phyloP scores from a whole-genome alignment of 2,329 filamentous ascomycete genomes.

The Diaporthe citrichinensis region DNA sequence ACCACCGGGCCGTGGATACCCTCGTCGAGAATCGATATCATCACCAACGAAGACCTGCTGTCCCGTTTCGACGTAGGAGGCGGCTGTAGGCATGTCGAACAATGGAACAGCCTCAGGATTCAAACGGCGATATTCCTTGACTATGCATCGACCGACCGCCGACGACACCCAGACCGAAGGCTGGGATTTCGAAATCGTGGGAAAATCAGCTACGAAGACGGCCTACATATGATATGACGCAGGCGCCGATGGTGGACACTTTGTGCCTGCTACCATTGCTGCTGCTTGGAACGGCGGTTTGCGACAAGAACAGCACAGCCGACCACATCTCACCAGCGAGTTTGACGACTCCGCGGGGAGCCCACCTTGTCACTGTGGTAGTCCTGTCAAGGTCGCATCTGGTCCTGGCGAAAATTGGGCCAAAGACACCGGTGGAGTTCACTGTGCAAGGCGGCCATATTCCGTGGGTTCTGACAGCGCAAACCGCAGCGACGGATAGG shows the following conservation, averaged over 20 bases:
- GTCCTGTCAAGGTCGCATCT: conserved; percentile 4
- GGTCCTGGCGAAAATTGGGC: conserved; percentile 19
- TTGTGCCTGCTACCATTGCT: background rate
- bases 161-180: background rate
- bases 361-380: background rate
- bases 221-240: background rate
- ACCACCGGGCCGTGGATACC: conserved; percentile 34
- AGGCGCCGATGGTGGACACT: background rate
- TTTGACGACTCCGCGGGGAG: background rate
- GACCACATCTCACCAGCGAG: background rate
- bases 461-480: background rate
- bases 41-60: conserved; percentile 45
- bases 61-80: conserved; percentile 24
- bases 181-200: background rate
- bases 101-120: background rate
- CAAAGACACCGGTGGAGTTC: background rate
- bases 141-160: background rate
- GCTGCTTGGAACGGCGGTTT: background rate
- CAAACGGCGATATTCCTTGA: background rate
- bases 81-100: background rate
- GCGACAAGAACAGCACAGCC: background rate
- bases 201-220: background rate
- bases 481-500: background rate
- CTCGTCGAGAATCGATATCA: conserved; percentile 45
- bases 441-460: conserved; percentile 7